Conservation (phyloP, 2,329 filamentous ascomycete species). For the Alternaria sp. region DNA sequence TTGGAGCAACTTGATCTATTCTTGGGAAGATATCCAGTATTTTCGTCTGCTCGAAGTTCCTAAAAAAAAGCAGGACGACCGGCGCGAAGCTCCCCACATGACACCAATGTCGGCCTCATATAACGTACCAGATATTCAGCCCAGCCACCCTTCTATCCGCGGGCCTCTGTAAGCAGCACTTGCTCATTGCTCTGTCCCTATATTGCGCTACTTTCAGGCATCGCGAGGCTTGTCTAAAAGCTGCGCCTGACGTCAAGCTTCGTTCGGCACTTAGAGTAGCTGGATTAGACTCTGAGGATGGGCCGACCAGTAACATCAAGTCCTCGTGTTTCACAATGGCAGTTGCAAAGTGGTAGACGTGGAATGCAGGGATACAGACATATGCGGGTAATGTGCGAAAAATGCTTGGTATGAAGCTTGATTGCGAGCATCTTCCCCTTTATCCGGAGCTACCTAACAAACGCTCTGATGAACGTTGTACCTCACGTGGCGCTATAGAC, state of each 20-base stretch:
- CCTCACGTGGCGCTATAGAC: fast-evolving
- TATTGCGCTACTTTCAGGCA: not conserved
- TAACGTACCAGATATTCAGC: not conserved
- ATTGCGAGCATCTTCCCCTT: conserved; percentile 16
- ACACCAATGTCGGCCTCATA: not conserved
- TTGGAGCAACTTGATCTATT: not conserved
- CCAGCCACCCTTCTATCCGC: not conserved
- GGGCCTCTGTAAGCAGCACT: not conserved
- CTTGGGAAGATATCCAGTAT: not conserved
- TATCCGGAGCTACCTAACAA: not conserved
- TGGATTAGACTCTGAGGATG: not conserved
- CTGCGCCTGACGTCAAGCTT: not conserved
- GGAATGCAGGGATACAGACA: conserved; percentile 18
- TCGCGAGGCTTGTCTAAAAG: not conserved
- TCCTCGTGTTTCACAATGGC: not conserved
- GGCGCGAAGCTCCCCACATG: not conserved
- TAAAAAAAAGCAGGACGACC: not conserved
- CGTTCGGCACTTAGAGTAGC: not conserved
- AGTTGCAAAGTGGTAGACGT: not conserved
- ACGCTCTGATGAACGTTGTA: not conserved
- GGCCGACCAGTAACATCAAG: not conserved
- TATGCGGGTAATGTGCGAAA: conserved; percentile 14
- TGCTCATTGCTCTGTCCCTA: not conserved
- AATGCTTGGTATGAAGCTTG: conserved; percentile 39
- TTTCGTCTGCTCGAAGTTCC: not conserved